phyloP scores from a whole-genome alignment of 352 stramenopile species.

The Phytopythium oedochilum region DNA sequence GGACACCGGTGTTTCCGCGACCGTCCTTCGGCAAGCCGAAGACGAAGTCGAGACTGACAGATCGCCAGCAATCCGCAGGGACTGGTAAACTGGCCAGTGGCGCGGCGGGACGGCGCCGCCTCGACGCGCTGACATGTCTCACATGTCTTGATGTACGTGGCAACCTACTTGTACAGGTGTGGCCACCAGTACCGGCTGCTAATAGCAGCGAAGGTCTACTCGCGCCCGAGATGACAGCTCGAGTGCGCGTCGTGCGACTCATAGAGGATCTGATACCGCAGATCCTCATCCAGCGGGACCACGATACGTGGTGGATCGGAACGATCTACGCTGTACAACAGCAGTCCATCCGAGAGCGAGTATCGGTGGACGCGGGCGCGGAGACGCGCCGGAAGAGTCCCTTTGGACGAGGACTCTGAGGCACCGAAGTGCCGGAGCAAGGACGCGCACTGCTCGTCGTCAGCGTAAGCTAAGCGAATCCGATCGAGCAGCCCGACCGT shows the following conservation, averaged over 20 bases:
- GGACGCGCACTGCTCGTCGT: background rate
- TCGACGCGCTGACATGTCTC: constrained; percentile 17
- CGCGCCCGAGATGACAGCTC: constrained; percentile 11
- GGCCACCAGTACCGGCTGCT: constrained; percentile 8
- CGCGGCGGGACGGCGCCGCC: background rate
- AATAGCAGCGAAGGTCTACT: constrained; percentile 11
- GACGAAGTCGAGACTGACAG: constrained; percentile 21
- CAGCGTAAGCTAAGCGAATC: background rate
- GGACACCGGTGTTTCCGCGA: constrained; percentile 9
- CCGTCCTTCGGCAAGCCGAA: constrained; percentile 9
- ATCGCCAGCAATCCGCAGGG: constrained; percentile 19
- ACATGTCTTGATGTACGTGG: constrained; percentile 10
- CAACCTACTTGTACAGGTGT: constrained; percentile 18
- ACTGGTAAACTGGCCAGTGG: constrained; percentile 10
- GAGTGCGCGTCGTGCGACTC: constrained; percentile 3
- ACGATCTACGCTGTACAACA: constrained; percentile 4
- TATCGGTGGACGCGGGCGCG: constrained; percentile 4
- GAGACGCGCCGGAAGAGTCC: background rate
- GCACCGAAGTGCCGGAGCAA: background rate
- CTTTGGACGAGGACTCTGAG: too few relatives aligned
- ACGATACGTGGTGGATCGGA: constrained; percentile 4
- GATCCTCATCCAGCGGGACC: constrained; percentile 10
- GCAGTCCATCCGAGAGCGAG: constrained; percentile 1
- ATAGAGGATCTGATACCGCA: constrained; percentile 11
- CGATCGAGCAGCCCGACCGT: background rate